phyloP scores from a whole-genome alignment of 345 rosid genomes.

The Dimocarpus longan region DNA sequence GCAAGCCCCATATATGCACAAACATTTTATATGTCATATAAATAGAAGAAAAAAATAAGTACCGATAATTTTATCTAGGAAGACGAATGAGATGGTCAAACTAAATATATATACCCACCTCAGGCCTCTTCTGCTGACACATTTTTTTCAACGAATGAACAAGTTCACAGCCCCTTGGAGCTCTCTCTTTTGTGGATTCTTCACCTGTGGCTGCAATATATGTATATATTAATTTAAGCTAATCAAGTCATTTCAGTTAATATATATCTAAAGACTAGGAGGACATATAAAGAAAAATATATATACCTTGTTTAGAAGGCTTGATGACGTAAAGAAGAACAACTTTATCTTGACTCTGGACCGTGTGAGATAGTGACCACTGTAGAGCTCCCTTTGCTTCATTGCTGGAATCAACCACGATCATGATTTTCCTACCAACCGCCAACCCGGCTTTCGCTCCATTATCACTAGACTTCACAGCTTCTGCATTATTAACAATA shows the following conservation, averaged over 20 bases:
- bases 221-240: background rate
- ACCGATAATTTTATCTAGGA: too few relatives aligned
- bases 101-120: constrained; percentile 42
- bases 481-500: constrained; percentile 9
- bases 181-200: constrained; percentile 43
- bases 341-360: constrained; percentile 70
- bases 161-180: constrained; percentile 52
- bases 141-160: constrained; percentile 55
- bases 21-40: background rate
- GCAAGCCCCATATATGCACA: background rate
- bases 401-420: constrained; percentile 75
- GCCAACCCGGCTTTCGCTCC: constrained; percentile 24
- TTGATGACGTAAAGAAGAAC: constrained; percentile 71
- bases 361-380: constrained; percentile 89
- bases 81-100: background rate
- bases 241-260: too few relatives aligned
- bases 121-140: constrained; percentile 77
- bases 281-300: background rate
- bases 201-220: constrained; percentile 34
- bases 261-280: background rate
- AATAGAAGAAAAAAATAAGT: background rate
- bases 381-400: constrained; percentile 84
- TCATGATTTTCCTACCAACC: constrained; percentile 72
- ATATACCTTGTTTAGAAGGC: constrained; percentile 52
- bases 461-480: background rate